These are phyloP conservation scores for Trichoderma sp. DNA, from an alignment of 2,329 filamentous ascomycete genomes.

Conservation along the genomic window DNA sequence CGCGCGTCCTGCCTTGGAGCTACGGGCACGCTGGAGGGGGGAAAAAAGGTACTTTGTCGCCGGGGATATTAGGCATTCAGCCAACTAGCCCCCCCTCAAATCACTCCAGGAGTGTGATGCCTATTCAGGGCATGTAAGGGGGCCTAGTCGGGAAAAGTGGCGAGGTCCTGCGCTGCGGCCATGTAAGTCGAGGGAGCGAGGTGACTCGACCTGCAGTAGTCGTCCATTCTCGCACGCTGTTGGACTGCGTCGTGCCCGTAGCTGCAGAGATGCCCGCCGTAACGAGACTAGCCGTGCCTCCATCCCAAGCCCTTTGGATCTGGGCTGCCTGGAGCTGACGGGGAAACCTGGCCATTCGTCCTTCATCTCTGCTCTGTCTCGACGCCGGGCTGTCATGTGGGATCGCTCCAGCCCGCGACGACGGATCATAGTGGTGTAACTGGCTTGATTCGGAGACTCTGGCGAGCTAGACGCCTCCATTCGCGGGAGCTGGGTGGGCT, in stretches of 20 bases:
- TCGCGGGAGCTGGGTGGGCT: not conserved
- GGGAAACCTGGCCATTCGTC: not conserved
- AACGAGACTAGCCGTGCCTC: not conserved
- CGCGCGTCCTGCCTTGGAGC: not conserved
- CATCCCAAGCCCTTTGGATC: not conserved
- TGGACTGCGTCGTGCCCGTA: not conserved
- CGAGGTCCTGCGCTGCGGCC: not conserved
- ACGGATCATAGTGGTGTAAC: conserved; percentile 11
- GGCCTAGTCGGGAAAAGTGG: not conserved
- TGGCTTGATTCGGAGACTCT: not conserved
- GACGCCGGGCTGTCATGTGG: not conserved
- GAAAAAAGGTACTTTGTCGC: not conserved
- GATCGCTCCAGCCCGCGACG: not conserved
- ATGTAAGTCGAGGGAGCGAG: not conserved
- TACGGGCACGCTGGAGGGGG: not conserved
- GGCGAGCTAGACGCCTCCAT: conserved; percentile 5
- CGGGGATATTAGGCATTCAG: not conserved
- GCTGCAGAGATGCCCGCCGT: not conserved
- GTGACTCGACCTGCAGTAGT: not conserved
- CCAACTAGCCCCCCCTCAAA: not conserved
- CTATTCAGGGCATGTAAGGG: not conserved
- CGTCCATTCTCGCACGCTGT: not conserved
- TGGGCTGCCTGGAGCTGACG: not conserved
- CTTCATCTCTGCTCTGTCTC: not conserved
- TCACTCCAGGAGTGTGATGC: not conserved